phyloP scores from a whole-genome alignment of 805 yeast genomes.

The Ogataea nakhonphanomensis region DNA sequence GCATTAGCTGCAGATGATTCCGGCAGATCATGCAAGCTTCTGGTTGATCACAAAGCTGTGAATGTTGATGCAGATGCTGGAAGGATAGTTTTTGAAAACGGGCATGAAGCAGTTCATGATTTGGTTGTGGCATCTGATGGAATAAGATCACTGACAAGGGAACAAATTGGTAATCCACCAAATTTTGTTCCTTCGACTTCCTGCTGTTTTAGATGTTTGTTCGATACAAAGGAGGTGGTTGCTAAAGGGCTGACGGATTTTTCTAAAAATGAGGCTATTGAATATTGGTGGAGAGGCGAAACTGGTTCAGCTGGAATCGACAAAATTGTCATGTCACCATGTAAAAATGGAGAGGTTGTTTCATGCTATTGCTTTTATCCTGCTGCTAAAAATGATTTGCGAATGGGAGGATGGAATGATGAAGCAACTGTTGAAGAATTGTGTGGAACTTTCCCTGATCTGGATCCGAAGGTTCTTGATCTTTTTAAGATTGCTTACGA shows the following conservation, averaged over 20 bases:
- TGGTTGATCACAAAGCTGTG: conserved; percentile 21
- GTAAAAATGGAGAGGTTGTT: conserved; percentile 23
- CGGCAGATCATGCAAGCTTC: conserved; percentile 25
- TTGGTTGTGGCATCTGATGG: conserved; percentile 34
- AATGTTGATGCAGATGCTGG: conserved; percentile 26
- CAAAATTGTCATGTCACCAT: conserved; percentile 28
- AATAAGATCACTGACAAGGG: conserved; percentile 25
- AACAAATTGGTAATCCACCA: conserved; percentile 23
- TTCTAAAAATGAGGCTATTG: conserved; percentile 27
- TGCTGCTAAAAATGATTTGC: conserved; percentile 17
- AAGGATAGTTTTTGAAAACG: conserved; percentile 28
- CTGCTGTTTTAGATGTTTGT: conserved; percentile 27
- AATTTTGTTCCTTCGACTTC: conserved; percentile 20
- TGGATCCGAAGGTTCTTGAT: conserved; percentile 23
- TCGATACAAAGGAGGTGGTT: conserved; percentile 22
- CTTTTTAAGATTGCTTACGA: conserved; percentile 27
- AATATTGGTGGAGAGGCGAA: conserved; percentile 25
- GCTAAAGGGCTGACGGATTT: conserved; percentile 22
- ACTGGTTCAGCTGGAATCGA: conserved; percentile 22
- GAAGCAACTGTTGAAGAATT: conserved; percentile 22
- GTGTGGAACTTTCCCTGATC: conserved; percentile 18
- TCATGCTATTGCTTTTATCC: conserved; percentile 30
- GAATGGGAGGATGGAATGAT: conserved; percentile 26
- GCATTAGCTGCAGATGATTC: conserved; percentile 22
- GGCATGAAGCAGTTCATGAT: conserved; percentile 23